These are phyloP conservation scores for Lagenidium giganteum DNA, from an alignment of 352 stramenopile genomes.

Conservation along the genomic window DNA sequence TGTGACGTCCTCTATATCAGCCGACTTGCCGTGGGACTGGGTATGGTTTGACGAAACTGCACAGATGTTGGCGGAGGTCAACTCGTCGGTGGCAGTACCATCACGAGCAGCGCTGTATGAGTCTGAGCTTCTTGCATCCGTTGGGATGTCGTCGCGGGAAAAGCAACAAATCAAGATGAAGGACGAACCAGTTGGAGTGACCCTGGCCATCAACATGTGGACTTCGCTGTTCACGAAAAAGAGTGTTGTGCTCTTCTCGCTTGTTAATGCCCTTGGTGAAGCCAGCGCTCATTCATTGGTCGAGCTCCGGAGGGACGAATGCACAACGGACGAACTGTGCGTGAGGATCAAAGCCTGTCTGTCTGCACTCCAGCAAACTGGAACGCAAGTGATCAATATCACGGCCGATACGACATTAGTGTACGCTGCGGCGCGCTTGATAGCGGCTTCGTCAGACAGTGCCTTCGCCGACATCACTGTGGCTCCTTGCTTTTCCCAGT, in stretches of 20 bases:
- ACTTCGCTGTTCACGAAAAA: slow-evolving; percentile 30
- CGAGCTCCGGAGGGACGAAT: slow-evolving; percentile 33
- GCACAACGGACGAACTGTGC: slow-evolving; percentile 19
- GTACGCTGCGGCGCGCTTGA: slow-evolving; percentile 34
- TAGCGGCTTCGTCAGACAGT: slow-evolving; percentile 27
- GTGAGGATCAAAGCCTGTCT: slow-evolving; percentile 35
- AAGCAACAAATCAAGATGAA: slow-evolving; percentile 51
- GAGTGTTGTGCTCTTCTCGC: slow-evolving; percentile 40
- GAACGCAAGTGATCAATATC: slow-evolving; percentile 54
- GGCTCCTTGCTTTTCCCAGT: slow-evolving; percentile 51
- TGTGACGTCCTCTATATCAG: slow-evolving; percentile 23
- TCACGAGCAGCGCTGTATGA: slow-evolving; percentile 15
- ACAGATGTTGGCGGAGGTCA: slow-evolving; percentile 21
- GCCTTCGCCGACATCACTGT: slow-evolving; percentile 45
- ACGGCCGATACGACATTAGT: slow-evolving; percentile 36
- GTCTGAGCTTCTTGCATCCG: slow-evolving; percentile 18
- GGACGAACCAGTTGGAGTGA: slow-evolving; percentile 43
- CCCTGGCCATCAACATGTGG: slow-evolving; percentile 49
- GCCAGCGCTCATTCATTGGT: slow-evolving; percentile 33
- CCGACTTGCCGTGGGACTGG: slow-evolving; percentile 42
- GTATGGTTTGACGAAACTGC: slow-evolving; percentile 29
- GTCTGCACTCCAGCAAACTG: slow-evolving; percentile 18
- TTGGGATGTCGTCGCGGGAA: slow-evolving; percentile 20
- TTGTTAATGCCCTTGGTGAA: slow-evolving; percentile 55
- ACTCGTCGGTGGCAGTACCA: too few species aligned